A percentile compares a stretch with the other conserved stretches of the same genome.
Evolutionary conservation across 2,329 filamentous ascomycete species (phyloP).

Genomic region (Botrytis hyacinthi): DNA sequence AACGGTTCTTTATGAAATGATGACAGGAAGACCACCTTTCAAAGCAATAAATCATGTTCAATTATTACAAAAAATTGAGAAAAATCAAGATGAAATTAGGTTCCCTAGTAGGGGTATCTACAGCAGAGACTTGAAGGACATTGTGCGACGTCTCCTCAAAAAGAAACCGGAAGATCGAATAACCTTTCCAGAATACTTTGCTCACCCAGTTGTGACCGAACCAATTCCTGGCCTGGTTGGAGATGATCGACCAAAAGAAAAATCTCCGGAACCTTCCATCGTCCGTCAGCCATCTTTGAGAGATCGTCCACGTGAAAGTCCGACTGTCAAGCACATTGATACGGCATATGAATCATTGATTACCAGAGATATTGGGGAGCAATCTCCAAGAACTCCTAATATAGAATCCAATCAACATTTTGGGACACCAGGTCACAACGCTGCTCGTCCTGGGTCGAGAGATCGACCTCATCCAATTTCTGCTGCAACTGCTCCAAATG

Average conservation of each 20-base stretch:
- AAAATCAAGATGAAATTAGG: conserved; percentile 77
- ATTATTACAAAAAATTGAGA: conserved; percentile 86
- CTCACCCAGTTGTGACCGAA: conserved; percentile 66
- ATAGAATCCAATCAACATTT: conserved; percentile 27
- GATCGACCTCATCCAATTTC: conserved; percentile 31
- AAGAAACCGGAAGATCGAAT: conserved; percentile 81
- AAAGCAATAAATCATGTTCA: conserved; percentile 93
- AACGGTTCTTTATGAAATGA: conserved; percentile 94
- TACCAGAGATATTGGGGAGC: neutral
- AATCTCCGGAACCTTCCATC: conserved; percentile 28
- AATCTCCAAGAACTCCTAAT: conserved; percentile 28
- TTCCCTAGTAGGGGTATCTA: conserved; percentile 73
- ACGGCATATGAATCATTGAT: neutral
- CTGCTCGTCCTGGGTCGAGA: conserved; percentile 25
- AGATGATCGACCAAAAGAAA: conserved; percentile 60
- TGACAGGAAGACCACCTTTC: conserved; percentile 86
- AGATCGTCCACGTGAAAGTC: neutral
- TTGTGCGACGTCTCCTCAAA: conserved; percentile 80
- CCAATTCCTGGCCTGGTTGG: conserved; percentile 79
- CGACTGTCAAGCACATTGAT: conserved; percentile 20
- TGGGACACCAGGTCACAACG: conserved; percentile 28
- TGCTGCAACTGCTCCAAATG: conserved; percentile 35
- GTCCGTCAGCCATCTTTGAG: conserved; percentile 29
- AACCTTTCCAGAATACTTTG: conserved; percentile 83
- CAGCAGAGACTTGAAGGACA: conserved; percentile 72